Evolutionary conservation across 257 asterid genomes (phyloP).

Genomic region (Gentiana straminea): DNA sequence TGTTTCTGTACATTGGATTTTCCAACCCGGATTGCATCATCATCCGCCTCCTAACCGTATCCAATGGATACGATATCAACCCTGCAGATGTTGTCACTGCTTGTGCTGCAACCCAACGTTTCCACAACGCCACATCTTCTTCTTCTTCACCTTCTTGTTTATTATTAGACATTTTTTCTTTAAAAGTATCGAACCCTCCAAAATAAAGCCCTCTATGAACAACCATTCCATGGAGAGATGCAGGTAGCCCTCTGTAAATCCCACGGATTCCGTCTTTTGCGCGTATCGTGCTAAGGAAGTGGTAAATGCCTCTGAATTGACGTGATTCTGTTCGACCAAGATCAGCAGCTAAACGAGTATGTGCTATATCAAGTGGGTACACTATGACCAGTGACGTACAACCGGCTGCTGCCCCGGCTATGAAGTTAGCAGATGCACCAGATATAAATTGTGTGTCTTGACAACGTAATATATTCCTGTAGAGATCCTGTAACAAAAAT

Average conservation of each 20-base stretch:
- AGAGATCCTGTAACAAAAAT: constrained; percentile 50
- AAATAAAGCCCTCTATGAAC: constrained; percentile 86
- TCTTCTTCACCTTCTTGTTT: constrained; percentile 13
- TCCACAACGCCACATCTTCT: constrained; percentile 65
- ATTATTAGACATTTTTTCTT: constrained; percentile 43
- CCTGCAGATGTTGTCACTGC: constrained; percentile 93
- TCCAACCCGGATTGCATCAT: constrained; percentile 96
- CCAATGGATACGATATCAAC: constrained; percentile 75
- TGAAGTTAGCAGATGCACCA: constrained; percentile 68
- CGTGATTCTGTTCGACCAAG: constrained; percentile 68
- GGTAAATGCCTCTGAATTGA: constrained; percentile 73
- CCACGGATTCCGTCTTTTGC: constrained; percentile 66
- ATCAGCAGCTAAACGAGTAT: constrained; percentile 95
- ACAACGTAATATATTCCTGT: constrained; percentile 52
- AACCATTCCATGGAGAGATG: constrained; percentile 90
- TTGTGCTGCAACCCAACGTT: constrained; percentile 88
- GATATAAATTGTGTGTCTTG: constrained; percentile 43
- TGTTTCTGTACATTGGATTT: constrained; percentile 53
- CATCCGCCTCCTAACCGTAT: constrained; percentile 91
- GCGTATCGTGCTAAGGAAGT: constrained; percentile 53
- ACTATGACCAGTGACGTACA: constrained; percentile 78
- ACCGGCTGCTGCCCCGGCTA: constrained; percentile 90
- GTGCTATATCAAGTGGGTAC: constrained; percentile 95
- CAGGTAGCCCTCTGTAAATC: constrained; percentile 79
- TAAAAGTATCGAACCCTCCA: constrained; percentile 79